Conservation (phyloP, 2,329 filamentous ascomycete species). For the Neofusicoccum sp. region DNA sequence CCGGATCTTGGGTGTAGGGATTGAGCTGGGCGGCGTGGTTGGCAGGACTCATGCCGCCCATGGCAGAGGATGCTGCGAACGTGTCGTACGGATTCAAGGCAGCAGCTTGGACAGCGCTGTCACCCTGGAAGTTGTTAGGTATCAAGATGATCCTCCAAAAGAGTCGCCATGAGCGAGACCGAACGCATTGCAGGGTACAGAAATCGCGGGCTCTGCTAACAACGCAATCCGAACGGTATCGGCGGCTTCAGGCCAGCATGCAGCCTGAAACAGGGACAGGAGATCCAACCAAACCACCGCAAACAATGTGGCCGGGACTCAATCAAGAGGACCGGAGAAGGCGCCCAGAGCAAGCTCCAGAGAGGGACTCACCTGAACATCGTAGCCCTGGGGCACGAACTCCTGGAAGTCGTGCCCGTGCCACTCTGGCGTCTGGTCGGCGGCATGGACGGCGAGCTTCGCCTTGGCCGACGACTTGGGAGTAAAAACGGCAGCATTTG, state of each 20-base stretch:
- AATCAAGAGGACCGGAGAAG: neutral
- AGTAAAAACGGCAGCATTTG: slow-evolving; percentile 83
- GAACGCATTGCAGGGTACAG: neutral
- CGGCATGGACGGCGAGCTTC: slow-evolving; percentile 36
- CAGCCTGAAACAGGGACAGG: slow-evolving; percentile 11
- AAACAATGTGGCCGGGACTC: neutral
- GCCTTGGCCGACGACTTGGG: slow-evolving; percentile 54
- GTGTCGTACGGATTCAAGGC: slow-evolving; percentile 43
- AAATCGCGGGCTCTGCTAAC: neutral
- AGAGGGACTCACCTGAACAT: slow-evolving; percentile 46
- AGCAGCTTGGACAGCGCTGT: slow-evolving; percentile 29
- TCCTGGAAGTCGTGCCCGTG: slow-evolving; percentile 49
- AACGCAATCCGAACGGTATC: neutral
- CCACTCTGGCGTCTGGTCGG: slow-evolving; percentile 50
- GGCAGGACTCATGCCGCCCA: slow-evolving; percentile 34
- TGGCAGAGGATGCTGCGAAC: slow-evolving; percentile 38
- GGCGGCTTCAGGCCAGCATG: neutral
- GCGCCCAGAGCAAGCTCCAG: neutral
- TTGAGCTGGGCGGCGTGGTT: slow-evolving; percentile 46
- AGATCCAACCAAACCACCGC: neutral
- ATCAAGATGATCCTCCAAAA: neutral
- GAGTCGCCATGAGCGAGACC: neutral
- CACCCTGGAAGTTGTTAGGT: slow-evolving; percentile 28
- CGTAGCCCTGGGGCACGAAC: slow-evolving; percentile 57
- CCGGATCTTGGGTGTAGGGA: slow-evolving; percentile 75